Base-by-base conservation (phyloP, 257 asterid species). In the Lavandula angustifolia region DNA sequence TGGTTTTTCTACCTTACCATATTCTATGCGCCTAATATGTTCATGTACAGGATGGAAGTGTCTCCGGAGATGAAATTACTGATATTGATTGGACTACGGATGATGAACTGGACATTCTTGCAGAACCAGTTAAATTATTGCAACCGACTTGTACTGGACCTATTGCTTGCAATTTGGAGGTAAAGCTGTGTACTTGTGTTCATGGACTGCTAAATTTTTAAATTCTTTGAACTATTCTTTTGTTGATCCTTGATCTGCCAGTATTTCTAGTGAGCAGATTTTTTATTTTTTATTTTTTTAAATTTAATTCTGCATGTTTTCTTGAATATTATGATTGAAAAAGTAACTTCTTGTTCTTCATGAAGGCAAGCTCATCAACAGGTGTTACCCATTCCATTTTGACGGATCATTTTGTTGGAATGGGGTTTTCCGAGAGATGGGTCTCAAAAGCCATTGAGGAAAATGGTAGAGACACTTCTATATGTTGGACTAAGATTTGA, bases 361-460 rank as follows among this genome's bases (percentile, higher is more conserved):
- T 68, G 77, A 64, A 83, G 88, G 86, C 85, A 71, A 78, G 83
- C 81, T 64, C 86, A 32, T 82, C 88, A 1, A n/a, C 55, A 18
- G 75, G 69, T 54, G 74, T 1, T 46, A 43, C 81, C 37, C 52
- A 48, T 49, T 9, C 70, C 57, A 66, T 65, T 62, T 63, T 84
- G 70, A 71, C 76, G 53, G 38, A 42, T 41, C 76, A 76, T 55
- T 84, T 84, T 55, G 78, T 84, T 47, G 86, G 78, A 32, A 84
- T 84, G 91, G 87, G 87, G 37, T 84, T 84, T 75, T 10, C 88
- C 0, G 78, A 74, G 53, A 77, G 76, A 54, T 29, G 82, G 75
- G 91, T 82, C 17, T 54, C 61, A 13, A 78, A 78, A 66, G 91
- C 85, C 64, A 76, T 84, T 37, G 83, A 77, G 49, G 86, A 84